Conservation (phyloP, 345 rosid species). For the Draba incana region DNA sequence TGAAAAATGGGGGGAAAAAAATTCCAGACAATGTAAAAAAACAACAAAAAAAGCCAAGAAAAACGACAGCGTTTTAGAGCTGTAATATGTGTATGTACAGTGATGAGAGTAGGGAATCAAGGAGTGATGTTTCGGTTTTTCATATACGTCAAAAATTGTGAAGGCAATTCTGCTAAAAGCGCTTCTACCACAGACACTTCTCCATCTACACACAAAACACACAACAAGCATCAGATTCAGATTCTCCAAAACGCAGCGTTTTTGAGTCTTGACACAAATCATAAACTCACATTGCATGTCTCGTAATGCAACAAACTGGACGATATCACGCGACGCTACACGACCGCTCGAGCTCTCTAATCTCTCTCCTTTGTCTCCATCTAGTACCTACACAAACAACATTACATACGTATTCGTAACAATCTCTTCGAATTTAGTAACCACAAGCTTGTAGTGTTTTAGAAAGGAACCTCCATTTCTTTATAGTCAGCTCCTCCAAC, state of each 20-base stretch:
- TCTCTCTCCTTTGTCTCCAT: constrained; percentile 88
- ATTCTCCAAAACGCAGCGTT: background rate
- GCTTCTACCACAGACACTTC: constrained; percentile 76
- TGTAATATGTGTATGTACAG: constrained; percentile 32
- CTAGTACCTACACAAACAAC: constrained; percentile 57
- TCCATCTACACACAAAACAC: constrained; percentile 59
- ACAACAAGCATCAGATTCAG: background rate
- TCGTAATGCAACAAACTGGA: constrained; percentile 85
- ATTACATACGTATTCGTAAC: no score
- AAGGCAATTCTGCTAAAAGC: constrained; percentile 84
- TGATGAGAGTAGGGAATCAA: constrained; percentile 1
- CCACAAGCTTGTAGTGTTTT: background rate
- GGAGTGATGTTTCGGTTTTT: constrained; percentile 72
- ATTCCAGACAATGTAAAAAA: constrained; percentile 24
- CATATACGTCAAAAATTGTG: constrained; percentile 82
- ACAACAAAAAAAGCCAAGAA: background rate
- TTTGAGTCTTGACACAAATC: no score
- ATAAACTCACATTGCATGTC: constrained; percentile 71
- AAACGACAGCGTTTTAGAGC: constrained; percentile 35
- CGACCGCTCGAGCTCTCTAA: constrained; percentile 85
- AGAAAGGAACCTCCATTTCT: constrained; percentile 86
- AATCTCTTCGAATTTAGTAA: background rate
- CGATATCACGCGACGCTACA: constrained; percentile 89
- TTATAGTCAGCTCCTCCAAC: constrained; percentile 99
- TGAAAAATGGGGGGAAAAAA: constrained; percentile 29